phyloP scores from a whole-genome alignment of 768 basidiomycete species.

The Leccinum aurantiacum region DNA sequence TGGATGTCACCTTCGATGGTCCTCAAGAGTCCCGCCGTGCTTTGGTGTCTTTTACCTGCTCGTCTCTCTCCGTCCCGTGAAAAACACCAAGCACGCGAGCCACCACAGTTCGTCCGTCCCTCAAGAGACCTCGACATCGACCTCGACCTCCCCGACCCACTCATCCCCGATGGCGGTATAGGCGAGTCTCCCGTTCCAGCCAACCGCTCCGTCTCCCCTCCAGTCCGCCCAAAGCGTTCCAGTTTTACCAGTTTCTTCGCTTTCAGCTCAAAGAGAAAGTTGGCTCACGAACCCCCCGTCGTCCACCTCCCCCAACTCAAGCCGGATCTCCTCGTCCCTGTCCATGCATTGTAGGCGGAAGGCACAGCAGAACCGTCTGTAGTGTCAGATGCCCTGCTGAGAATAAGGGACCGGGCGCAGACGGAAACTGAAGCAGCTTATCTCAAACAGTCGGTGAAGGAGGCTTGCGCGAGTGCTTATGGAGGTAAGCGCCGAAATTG shows the following conservation, averaged over 20 bases:
- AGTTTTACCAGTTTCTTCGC: constrained; percentile 39
- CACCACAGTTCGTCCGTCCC: constrained; percentile 24
- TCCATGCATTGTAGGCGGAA: too few species aligned
- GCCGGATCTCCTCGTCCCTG: constrained; percentile 2
- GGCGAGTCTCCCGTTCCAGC: constrained; percentile 57
- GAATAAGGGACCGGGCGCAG: too few species aligned
- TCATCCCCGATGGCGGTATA: constrained; percentile 55
- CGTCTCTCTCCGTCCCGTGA: constrained; percentile 27
- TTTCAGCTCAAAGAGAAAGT: constrained; percentile 28
- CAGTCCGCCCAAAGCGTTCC: constrained; percentile 38
- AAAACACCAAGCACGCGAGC: too few species aligned
- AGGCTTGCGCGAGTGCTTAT: too few species aligned
- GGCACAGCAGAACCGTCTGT: too few species aligned
- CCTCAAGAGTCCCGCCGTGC: constrained; percentile 31
- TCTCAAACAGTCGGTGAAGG: too few species aligned
- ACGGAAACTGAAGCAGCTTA: too few species aligned
- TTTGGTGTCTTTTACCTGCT: constrained; percentile 40
- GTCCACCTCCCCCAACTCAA: constrained; percentile 16
- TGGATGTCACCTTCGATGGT: constrained; percentile 30
- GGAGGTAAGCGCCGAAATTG: too few species aligned
- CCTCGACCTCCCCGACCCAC: constrained; percentile 14
- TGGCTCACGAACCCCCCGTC: constrained; percentile 22
- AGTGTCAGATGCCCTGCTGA: too few species aligned
- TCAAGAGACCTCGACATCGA: constrained; percentile 12
- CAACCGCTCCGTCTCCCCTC: constrained; percentile 20